Evolutionary conservation across 768 basidiomycete genomes (phyloP).

Genomic region (Suillus alpinus): DNA sequence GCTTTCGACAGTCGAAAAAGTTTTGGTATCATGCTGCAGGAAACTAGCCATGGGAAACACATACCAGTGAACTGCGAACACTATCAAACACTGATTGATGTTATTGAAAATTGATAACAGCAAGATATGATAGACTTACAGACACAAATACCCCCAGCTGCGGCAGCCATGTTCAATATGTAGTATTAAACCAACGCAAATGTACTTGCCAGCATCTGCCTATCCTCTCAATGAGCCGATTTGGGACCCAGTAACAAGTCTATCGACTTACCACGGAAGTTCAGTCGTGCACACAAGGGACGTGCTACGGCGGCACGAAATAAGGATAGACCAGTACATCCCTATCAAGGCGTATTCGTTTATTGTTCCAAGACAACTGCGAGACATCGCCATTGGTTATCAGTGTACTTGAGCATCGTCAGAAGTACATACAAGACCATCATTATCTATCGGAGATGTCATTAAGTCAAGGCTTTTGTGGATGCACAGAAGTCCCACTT

Average conservation of each 20-base stretch:
- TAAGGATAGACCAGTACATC: conserved; percentile 2
- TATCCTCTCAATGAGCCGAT: not conserved
- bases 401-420: not conserved
- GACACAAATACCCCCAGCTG: not conserved
- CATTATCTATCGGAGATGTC: not conserved
- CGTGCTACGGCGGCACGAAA: not conserved
- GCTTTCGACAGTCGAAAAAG: conserved; percentile 6
- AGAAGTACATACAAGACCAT: not conserved
- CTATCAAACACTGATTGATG: conserved; percentile 12
- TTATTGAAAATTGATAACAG: not conserved
- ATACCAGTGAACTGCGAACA: conserved; percentile 23
- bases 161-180: not conserved
- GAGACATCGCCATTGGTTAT: not conserved
- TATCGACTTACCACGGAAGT: not conserved
- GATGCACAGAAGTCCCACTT: not conserved
- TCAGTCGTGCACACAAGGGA: not conserved
- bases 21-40: not conserved
- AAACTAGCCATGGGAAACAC: not conserved
- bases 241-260: not conserved
- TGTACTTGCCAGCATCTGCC: not conserved
- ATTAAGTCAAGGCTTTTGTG: not conserved
- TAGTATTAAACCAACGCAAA: not conserved
- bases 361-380: not conserved
- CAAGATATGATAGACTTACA: not conserved
- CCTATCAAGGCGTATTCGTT: not conserved